Base-by-base conservation (phyloP, 2,329 filamentous ascomycete genomes). In the Parasarocladium wereldwijsianum region DNA sequence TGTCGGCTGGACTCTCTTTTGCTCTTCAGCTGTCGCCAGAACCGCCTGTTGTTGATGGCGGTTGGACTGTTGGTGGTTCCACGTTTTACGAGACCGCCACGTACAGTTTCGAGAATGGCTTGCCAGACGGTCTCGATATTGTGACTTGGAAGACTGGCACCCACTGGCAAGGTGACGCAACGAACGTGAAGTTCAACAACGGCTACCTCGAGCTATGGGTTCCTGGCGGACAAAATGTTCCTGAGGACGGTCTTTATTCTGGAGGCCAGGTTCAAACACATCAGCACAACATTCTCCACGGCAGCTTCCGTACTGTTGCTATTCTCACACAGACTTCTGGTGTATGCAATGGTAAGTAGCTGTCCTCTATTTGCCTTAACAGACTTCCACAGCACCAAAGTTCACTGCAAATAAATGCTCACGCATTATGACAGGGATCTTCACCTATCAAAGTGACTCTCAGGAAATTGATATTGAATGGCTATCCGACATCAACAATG, bases 401-500 rank as follows among this genome's bases (percentile, higher is more conserved):
- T 30, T 4, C n/a, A n/a, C 15, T 33, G 4, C 35, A 4, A 16
- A 10, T 2, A 3, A 6, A 10, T 8, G 14, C 25, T n/a, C 11
- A 9, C 11, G 4, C 13, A 12, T 13, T 23, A 18, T 15, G 11
- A 11, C 3, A 50, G 47, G 47, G 18, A 47, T 48, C 31, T 50
- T 50, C 37, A 44, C 47, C 17, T 50, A 48, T 31, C 12, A 40
- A 6, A 38, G 33, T 0, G 39, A 45, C 10, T 42, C 30, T 4
- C 47, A 50, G 15, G 47, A 50, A 27, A 42, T 40, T 1, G 47
- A 50, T 3, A 50, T 50, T 6, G 47, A 50, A 29, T 50, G 47
- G 47, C 44, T 50, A 10, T 50, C 47, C 1, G 46, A 50, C 9
- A 19, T 40, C 8, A 35, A 35, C 2, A 48, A 44, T 2, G 16